Percentiles rank a stretch among this genome's conserved stretches.
phyloP scores from a whole-genome alignment of 2,329 filamentous ascomycete genomes.

The Rhexocercosporidium sp. region DNA sequence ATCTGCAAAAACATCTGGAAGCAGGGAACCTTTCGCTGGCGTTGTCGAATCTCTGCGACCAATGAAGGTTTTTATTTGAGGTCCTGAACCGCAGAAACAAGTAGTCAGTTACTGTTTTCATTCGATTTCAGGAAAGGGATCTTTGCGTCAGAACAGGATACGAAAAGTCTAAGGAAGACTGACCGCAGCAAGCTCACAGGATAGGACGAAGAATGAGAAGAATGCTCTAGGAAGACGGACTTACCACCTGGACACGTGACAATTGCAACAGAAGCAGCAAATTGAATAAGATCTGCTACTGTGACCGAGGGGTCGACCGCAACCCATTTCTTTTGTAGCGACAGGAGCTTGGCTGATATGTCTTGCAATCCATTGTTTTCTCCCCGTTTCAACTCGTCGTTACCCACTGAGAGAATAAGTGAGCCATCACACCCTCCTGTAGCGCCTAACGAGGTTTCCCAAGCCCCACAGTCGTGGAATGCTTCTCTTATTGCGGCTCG shows the following conservation, averaged over 20 bases:
- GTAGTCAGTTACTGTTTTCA: too few species aligned
- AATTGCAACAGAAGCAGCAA: conserved; percentile 40
- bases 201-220: too few species aligned
- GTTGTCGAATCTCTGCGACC: conserved; percentile 52
- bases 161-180: too few species aligned
- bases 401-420: conserved; percentile 42
- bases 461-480: conserved; percentile 54
- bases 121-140: too few species aligned
- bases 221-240: too few species aligned
- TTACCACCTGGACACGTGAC: conserved; percentile 57
- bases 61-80: conserved; percentile 53
- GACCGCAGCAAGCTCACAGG: too few species aligned
- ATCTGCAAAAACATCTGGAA: conserved; percentile 48
- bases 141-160: too few species aligned
- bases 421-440: conserved; percentile 53
- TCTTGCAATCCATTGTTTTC: conserved; percentile 53
- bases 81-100: too few species aligned
- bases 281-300: neutral
- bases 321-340: neutral
- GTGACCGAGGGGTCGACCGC: neutral
- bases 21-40: conserved; percentile 48
- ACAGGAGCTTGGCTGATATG: conserved; percentile 41
- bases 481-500: conserved; percentile 52
- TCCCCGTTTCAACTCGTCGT: conserved; percentile 43
- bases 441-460: conserved; percentile 43